phyloP scores from a whole-genome alignment of 148 eudicot genomes.

The Dianthus caryophyllus region DNA sequence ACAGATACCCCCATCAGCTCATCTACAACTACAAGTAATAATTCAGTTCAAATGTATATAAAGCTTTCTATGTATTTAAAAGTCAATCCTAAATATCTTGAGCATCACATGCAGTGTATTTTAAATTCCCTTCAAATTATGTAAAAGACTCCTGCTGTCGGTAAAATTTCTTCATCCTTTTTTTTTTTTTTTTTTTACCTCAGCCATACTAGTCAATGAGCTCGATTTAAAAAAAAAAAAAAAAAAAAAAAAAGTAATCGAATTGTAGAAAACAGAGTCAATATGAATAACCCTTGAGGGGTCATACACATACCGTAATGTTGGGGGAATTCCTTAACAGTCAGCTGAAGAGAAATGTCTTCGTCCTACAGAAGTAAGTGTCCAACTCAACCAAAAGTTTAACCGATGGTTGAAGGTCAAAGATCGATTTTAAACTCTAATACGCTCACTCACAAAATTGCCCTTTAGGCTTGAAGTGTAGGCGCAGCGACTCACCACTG shows the following conservation, averaged over 20 bases:
- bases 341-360: conserved; percentile 1
- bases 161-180: neutral
- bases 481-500: too few species aligned
- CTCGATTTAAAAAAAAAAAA: neutral
- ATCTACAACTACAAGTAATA: neutral
- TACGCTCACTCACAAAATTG: too few species aligned
- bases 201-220: too few species aligned
- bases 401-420: too few species aligned
- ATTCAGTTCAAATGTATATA: conserved; percentile 7
- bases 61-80: conserved; percentile 19
- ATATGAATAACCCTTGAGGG: neutral
- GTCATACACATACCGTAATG: too few species aligned
- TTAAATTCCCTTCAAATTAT: neutral
- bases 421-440: too few species aligned
- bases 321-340: neutral
- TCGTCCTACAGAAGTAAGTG: conserved; percentile 3
- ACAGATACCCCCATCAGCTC: neutral
- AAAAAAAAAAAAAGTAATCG: neutral
- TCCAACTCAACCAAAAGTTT: too few species aligned
- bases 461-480: too few species aligned
- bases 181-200: too few species aligned
- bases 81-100: conserved; percentile 15
- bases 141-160: conserved; percentile 3
- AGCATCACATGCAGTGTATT: conserved; percentile 13
- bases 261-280: neutral